These are phyloP conservation scores for Seiridium unicorne DNA, from an alignment of 2,329 filamentous ascomycete species.

Conservation along the genomic window DNA sequence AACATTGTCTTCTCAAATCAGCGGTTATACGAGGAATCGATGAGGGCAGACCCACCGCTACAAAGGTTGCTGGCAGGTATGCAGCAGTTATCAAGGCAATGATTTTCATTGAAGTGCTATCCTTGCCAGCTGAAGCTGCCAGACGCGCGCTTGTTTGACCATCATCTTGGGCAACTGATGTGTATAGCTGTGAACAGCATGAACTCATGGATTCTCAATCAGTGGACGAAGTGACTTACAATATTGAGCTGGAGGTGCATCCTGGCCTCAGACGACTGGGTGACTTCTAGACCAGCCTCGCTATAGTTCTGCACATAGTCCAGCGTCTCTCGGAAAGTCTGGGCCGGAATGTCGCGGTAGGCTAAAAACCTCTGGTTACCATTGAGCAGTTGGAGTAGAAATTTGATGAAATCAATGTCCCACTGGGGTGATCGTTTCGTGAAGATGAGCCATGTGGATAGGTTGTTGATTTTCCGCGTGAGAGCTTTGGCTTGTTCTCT, in stretches of 20 bases:
- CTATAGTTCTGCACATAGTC: neutral
- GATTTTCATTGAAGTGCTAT: constrained; percentile 19
- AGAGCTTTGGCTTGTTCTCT: neutral
- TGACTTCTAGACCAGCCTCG: neutral
- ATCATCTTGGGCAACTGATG: neutral
- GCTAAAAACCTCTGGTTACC: neutral
- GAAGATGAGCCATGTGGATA: neutral
- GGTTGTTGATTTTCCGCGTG: neutral
- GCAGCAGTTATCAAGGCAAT: constrained; percentile 35
- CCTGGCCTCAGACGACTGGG: neutral
- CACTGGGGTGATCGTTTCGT: neutral
- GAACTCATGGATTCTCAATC: neutral
- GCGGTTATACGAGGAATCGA: too few relatives aligned
- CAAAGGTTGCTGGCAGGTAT: constrained; percentile 34
- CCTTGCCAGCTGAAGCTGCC: neutral
- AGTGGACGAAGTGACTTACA: neutral
- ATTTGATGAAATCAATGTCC: neutral
- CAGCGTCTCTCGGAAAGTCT: neutral
- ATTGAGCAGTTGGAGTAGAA: neutral
- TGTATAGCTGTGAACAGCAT: neutral
- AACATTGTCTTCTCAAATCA: neutral
- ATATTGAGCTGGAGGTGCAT: constrained; percentile 1
- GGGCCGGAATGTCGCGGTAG: neutral
- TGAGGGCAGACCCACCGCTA: constrained; percentile 18
- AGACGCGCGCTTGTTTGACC: neutral